Base-by-base conservation (phyloP, 352 stramenopile species). In the Globisporangium irregulare region DNA sequence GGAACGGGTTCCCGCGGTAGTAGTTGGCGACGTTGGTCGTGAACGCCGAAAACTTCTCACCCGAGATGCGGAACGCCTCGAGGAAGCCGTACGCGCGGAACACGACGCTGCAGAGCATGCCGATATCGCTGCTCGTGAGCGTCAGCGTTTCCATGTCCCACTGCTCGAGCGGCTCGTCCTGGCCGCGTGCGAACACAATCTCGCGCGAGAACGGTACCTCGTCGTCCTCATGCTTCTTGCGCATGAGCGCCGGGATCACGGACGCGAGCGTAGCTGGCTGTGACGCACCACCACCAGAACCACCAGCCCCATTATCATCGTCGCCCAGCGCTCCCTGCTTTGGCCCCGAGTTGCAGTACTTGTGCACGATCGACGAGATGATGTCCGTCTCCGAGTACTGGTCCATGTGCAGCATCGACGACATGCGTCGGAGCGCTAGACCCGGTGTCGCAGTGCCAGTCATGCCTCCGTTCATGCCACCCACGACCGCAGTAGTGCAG, bases 1-100 rank as follows among this genome's bases (percentile, higher is more conserved):
- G 87, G 67, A 92, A 95, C 55, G 86, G 71, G 61, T 92, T 92
- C 48, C 79, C 79, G 22, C 81, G 78, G 72, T 94, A 94, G 62
- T 90, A 84, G 55, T 89, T 86, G 4, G 76, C 78, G 32, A 92
- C 78, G 29, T 81, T 82, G 18, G 73, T 74, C 4, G 83, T 76
- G 53, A 91, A 89, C 4, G 72, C 64, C 15, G 75, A 75, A 57
- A 90, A 77, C 57, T 88, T 90, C 14, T 88, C 76, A 59, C 64
- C 72, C 6, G 73, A 75, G 55, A 93, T 86, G 41, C 67, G 70
- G 15, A 89, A 91, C 5, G 73, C 65, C 18, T 89, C 79, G 34
- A 89, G 71, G 32, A 92, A 84, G 2, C 78, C 78, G 27, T 87
- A 83, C 0, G 78, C 78, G 20, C 79, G 73, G 38, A 82, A 84